Evolutionary conservation across 2,329 filamentous ascomycete genomes (phyloP), one percentile per base, ranked within the genome.

Genomic region (Trichoderma atroviride): DNA sequence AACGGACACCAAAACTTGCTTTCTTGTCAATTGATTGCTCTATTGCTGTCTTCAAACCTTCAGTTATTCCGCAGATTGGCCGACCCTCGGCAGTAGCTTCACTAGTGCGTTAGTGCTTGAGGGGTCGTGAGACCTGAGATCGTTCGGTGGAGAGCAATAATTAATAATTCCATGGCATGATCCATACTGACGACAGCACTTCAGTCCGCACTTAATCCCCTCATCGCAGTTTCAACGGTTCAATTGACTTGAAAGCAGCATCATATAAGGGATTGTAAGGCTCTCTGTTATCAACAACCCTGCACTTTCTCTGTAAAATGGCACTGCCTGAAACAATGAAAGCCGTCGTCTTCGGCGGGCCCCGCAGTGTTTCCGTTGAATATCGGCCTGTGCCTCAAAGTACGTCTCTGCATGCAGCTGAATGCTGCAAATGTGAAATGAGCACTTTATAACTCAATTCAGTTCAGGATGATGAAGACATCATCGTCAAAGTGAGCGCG

Each of bases 321-420:
- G 75, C 78, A 63, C 69, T 77, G 7, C 76, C 79, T 33, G 75
- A 76, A 43, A 92, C 87, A 0, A 97, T 97, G 94, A 92, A 92
- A 79, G 93, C 93, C 35, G 92, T 97, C 35, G 87, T 97, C 67
- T 96, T 97, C 82, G 90, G 95, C 71, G 93, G 91, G 2, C 91
- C 92, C 4, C 85, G 87, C 75, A 89, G 92, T 76, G 86, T 97
- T 67, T 90, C 87, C 0, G 81, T 97, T 68, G 91, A 97, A 81
- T 88, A 96, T 70, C 87, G 92, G 24, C 93, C 93, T 0, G 85
- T 95, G 14, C 94, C 94, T 1, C 86, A 88, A 73, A 85, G 85
- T 79, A 74, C 66, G 73, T 50, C n/a, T 3, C n/a, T 10, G 1
- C 24, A 43, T n/a, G 33, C 4, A 43, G 9, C 22, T 19, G 11